Conservation (phyloP, 805 yeast genomes). For the Henningerozyma blattae region DNA sequence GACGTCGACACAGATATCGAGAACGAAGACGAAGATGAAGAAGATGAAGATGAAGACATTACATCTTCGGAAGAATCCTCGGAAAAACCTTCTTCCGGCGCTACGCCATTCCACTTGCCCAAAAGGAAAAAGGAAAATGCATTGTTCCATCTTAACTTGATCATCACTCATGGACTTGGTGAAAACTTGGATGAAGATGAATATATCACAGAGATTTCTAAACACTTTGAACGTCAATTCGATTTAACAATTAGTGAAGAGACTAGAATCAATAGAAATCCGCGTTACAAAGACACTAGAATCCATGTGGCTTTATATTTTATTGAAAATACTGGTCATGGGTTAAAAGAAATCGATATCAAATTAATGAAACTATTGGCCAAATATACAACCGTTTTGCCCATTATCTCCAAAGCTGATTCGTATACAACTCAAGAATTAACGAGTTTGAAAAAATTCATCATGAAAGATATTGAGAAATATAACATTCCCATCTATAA, state of each 20-base stretch:
- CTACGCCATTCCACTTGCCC: too few species aligned
- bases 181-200: slow-evolving; percentile 62
- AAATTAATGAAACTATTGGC: slow-evolving; percentile 59
- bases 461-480: slow-evolving; percentile 50
- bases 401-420: slow-evolving; percentile 61
- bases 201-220: slow-evolving; percentile 54
- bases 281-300: slow-evolving; percentile 68
- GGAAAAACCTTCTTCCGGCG: too few species aligned
- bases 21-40: slow-evolving; percentile 1
- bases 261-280: slow-evolving; percentile 76
- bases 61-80: too few species aligned
- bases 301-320: slow-evolving; percentile 66
- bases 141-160: slow-evolving; percentile 41
- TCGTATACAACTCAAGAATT: slow-evolving; percentile 54
- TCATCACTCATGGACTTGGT: slow-evolving; percentile 68
- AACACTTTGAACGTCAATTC: slow-evolving; percentile 63
- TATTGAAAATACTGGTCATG: slow-evolving; percentile 68
- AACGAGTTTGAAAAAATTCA: slow-evolving; percentile 42
- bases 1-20: slow-evolving; percentile 4
- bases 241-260: slow-evolving; percentile 76
- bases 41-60: slow-evolving; percentile 14
- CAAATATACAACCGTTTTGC: slow-evolving; percentile 62
- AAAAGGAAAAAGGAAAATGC: not conserved
- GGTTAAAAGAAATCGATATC: slow-evolving; percentile 62
- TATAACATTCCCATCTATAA: slow-evolving; percentile 69